phyloP scores from a whole-genome alignment of 768 basidiomycete genomes.

The Lentinula lateritia region DNA sequence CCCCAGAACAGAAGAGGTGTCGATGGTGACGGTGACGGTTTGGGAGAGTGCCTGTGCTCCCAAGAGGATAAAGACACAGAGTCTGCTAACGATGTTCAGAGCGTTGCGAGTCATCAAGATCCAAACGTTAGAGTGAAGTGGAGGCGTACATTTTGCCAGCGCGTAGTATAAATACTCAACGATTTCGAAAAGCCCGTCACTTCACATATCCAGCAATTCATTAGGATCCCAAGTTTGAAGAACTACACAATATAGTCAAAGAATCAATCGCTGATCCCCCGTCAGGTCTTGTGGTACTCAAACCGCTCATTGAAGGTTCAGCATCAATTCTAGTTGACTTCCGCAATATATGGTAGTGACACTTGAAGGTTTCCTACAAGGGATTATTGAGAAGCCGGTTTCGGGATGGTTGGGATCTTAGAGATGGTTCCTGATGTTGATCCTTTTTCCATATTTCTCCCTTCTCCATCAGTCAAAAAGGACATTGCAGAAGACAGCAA shows the following conservation, averaged over 20 bases:
- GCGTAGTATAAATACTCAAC: neutral
- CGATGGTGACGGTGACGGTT: neutral
- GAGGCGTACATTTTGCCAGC: too few relatives aligned
- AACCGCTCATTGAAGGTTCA: neutral
- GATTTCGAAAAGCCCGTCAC: neutral
- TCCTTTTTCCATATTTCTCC: neutral
- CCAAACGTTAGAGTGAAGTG: neutral
- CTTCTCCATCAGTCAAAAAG: neutral
- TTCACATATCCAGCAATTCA: neutral
- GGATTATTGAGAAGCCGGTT: neutral
- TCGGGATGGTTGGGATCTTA: neutral
- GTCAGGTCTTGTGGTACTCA: neutral
- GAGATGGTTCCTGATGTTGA: neutral
- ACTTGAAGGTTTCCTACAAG: neutral
- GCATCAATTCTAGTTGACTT: neutral
- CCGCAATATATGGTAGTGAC: neutral
- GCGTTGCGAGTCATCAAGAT: neutral
- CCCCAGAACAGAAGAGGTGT: neutral
- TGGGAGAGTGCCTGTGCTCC: neutral
- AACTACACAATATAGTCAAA: neutral
- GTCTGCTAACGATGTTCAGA: neutral
- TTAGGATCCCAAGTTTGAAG: neutral
- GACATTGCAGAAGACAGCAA: too few relatives aligned
- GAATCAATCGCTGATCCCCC: conserved; percentile 1
- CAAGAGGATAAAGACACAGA: neutral